phyloP scores from a whole-genome alignment of 805 yeast species.

The Lipomyces kockii region DNA sequence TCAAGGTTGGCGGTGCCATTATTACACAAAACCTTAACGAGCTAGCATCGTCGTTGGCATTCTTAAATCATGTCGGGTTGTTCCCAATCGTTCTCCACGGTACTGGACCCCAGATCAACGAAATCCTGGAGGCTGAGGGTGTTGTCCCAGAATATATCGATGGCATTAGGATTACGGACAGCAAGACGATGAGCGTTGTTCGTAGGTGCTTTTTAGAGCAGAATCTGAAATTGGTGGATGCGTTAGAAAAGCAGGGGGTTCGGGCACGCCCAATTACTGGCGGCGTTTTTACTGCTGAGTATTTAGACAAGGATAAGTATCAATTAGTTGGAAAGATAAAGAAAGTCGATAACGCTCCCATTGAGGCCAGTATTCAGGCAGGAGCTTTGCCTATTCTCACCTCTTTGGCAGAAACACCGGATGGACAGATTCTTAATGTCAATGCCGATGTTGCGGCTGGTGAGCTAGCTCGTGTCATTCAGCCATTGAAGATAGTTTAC shows the following conservation, averaged over 20 bases:
- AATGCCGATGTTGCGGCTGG: constrained; percentile 99
- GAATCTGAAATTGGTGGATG: constrained; percentile 91
- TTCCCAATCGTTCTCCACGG: constrained; percentile 98
- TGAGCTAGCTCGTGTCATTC: constrained; percentile 93
- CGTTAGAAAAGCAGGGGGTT: constrained; percentile 94
- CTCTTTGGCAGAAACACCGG: constrained; percentile 93
- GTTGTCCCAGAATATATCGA: constrained; percentile 95
- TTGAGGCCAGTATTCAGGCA: constrained; percentile 92
- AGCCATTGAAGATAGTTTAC: constrained; percentile 95
- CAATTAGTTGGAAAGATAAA: constrained; percentile 89
- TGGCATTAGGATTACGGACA: constrained; percentile 95
- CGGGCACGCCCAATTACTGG: constrained; percentile 98
- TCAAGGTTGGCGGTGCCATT: constrained; percentile 98
- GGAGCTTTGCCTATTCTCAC: constrained; percentile 97
- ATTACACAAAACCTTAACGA: constrained; percentile 93
- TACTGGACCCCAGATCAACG: constrained; percentile 98
- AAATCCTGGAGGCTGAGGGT: constrained; percentile 87
- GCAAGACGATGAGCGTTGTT: constrained; percentile 93
- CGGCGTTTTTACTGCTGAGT: constrained; percentile 94
- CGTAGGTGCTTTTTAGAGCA: constrained; percentile 95
- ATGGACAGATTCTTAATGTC: constrained; percentile 95
- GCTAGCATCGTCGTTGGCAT: constrained; percentile 93
- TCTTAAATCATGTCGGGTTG: constrained; percentile 94
- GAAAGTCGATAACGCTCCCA: constrained; percentile 83
- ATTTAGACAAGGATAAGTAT: constrained; percentile 87